A percentile compares a stretch with the other conserved stretches of the same genome.
Evolutionary conservation across 2,329 filamentous ascomycete genomes (phyloP).

Genomic region (Ceratocystis huliohia): DNA sequence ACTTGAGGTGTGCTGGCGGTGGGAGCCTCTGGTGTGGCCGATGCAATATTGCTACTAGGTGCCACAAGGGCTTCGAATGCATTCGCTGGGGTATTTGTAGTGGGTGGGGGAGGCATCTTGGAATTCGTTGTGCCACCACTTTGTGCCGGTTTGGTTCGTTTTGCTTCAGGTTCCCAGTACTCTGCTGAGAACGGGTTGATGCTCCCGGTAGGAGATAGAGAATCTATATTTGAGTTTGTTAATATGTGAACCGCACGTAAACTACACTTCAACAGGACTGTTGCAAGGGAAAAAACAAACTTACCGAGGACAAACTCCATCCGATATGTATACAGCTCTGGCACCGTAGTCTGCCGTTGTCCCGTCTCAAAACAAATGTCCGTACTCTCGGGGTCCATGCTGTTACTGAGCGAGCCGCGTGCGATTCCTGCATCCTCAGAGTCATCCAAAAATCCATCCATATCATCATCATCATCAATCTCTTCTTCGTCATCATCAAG

Average conservation of each 20-base stretch:
- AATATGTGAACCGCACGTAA: constrained; percentile 15
- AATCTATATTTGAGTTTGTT: constrained; percentile 29
- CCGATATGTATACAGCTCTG: constrained; percentile 46
- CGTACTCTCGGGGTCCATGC: constrained; percentile 62
- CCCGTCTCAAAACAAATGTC: constrained; percentile 73
- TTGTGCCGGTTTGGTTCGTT: constrained; percentile 21
- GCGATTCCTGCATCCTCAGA: constrained; percentile 54
- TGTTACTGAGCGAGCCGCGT: constrained; percentile 49
- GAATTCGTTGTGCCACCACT: constrained; percentile 15
- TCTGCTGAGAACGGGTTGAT: constrained; percentile 75
- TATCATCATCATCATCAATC: constrained; percentile 64
- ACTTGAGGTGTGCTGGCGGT: constrained; percentile 28
- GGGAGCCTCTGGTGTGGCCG: constrained; percentile 21
- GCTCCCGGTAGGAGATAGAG: constrained; percentile 36
- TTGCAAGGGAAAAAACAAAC: constrained; percentile 24
- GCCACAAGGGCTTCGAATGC: constrained; percentile 29
- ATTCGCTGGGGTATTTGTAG: constrained; percentile 27
- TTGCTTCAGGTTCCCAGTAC: constrained; percentile 55
- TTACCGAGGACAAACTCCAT: constrained; percentile 65
- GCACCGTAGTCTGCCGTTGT: constrained; percentile 35
- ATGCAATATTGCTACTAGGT: neutral
- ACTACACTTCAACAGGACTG: neutral
- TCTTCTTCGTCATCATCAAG: constrained; percentile 58
- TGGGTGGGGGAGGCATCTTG: constrained; percentile 24
- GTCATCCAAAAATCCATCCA: constrained; percentile 83